Conservation (phyloP, 2,329 filamentous ascomycete genomes). For the Fusarium sp. region DNA sequence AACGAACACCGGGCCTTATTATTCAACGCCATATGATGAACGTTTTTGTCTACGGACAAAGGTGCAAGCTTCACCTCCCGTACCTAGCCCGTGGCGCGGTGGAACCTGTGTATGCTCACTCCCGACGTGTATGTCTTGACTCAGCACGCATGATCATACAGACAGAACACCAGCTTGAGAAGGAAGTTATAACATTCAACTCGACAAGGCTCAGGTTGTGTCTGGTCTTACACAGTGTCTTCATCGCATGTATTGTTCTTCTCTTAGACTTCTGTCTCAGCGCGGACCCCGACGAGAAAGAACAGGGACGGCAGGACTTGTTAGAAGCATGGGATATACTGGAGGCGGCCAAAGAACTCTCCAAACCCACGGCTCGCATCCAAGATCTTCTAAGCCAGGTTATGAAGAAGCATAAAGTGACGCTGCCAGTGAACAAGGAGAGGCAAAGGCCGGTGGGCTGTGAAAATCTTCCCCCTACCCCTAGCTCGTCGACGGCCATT, state of each 20-base stretch:
- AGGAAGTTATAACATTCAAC: slow-evolving; percentile 46
- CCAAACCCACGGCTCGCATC: slow-evolving; percentile 48
- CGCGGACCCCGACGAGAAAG: slow-evolving; percentile 39
- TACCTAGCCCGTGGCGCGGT: slow-evolving; percentile 52
- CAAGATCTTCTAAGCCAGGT: slow-evolving; percentile 50
- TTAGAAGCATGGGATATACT: slow-evolving; percentile 52
- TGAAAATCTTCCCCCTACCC: slow-evolving; percentile 46
- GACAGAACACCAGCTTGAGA: slow-evolving; percentile 47
- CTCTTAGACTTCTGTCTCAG: slow-evolving; percentile 51
- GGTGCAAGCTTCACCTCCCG: slow-evolving; percentile 54
- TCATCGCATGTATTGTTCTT: slow-evolving; percentile 52
- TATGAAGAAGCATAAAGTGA: slow-evolving; percentile 50
- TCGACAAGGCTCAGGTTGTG: slow-evolving; percentile 48
- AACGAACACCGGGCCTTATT: slow-evolving; percentile 42
- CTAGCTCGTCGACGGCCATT: slow-evolving; percentile 42
- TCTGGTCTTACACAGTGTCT: slow-evolving; percentile 51
- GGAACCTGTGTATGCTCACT: slow-evolving; percentile 51
- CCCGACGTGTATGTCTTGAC: slow-evolving; percentile 49
- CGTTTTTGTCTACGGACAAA: slow-evolving; percentile 50
- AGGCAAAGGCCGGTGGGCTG: background rate
- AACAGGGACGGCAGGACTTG: slow-evolving; percentile 45
- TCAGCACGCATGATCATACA: slow-evolving; percentile 50
- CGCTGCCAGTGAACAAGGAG: slow-evolving; percentile 25
- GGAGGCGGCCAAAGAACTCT: slow-evolving; percentile 49
- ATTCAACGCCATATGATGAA: slow-evolving; percentile 53